phyloP scores from a whole-genome alignment of 768 basidiomycete species.

The Phlebiopsis flavidoalba region DNA sequence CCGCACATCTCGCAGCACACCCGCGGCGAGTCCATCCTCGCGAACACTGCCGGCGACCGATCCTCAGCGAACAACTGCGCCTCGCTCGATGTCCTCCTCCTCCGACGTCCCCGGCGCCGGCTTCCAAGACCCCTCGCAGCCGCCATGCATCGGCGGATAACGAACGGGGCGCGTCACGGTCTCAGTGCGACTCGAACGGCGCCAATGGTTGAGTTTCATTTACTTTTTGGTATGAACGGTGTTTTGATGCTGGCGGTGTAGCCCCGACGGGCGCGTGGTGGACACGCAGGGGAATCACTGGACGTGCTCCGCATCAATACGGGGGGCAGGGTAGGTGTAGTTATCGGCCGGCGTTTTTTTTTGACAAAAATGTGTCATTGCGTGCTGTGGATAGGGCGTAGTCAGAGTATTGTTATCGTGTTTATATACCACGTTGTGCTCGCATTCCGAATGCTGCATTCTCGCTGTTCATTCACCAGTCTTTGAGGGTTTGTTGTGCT shows the following conservation, averaged over 20 bases:
- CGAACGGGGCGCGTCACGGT: background rate
- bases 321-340: background rate
- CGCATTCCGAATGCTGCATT: too few species aligned
- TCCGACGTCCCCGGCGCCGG: background rate
- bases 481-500: too few species aligned
- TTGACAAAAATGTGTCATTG: too few species aligned
- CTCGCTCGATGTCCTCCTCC: background rate
- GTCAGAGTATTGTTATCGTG: too few species aligned
- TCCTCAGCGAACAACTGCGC: constrained; percentile 3
- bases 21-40: constrained; percentile 3
- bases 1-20: too few species aligned
- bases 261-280: background rate
- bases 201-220: background rate
- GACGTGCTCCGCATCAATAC: background rate
- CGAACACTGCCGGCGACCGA: too few species aligned
- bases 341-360: too few species aligned
- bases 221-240: background rate
- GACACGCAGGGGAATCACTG: background rate
- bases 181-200: background rate
- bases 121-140: background rate
- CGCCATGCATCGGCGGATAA: constrained; percentile 1
- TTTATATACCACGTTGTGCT: too few species aligned
- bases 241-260: background rate
- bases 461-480: too few species aligned
- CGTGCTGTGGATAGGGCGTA: background rate